Evolutionary conservation across 768 basidiomycete species (phyloP), one percentile per base, ranked within the genome.

Genomic region (Lactarius trivialis): DNA sequence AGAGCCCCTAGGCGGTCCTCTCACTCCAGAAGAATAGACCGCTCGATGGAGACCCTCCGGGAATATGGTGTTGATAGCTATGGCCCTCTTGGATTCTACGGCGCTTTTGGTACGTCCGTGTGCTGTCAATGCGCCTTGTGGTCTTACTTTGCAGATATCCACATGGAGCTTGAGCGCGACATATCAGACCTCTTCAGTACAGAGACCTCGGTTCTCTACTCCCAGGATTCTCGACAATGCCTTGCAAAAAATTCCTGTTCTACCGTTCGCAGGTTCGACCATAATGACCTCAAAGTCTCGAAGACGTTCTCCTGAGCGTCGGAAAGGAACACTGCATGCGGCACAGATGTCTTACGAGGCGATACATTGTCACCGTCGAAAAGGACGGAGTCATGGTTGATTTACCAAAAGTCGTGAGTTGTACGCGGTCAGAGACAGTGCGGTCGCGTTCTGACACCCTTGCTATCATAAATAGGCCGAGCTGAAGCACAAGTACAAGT

Each of bases 61-160:
- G 88, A 89, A 72, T 98, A 97, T 67, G 97, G 96, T 28, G 80
- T 34, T 9, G 97, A 96, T 8, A 91, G 89, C 65, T 99, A 97
- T 70, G 96, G 97, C 2, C 97, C 97, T 41, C 88, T 93, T 30
- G 93, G 94, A 15, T 99, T 99, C 77, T 98, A 98, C 72, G 97
- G 97, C 15, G 96, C 91, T 2, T 79, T 97, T 50, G 95, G 93
- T 95, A 64, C 59, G 88, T 77, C 43, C 41, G 36, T 30, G 49
- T 39, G 56, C 28, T 11, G 19, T 26, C 34, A 2, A 12, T 6
- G 53, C 33, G 26, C 17, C n/a, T 24, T 37, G 50, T 37, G 33
- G 37, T 15, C 17, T 37, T 15, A 15, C 37, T 32, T 50, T 7
- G 8, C 63, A 96, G 96, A 98, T 67, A 93, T 97, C 7, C 97